phyloP scores from a whole-genome alignment of 352 stramenopile genomes.

The Phytopythium oedochilum region DNA sequence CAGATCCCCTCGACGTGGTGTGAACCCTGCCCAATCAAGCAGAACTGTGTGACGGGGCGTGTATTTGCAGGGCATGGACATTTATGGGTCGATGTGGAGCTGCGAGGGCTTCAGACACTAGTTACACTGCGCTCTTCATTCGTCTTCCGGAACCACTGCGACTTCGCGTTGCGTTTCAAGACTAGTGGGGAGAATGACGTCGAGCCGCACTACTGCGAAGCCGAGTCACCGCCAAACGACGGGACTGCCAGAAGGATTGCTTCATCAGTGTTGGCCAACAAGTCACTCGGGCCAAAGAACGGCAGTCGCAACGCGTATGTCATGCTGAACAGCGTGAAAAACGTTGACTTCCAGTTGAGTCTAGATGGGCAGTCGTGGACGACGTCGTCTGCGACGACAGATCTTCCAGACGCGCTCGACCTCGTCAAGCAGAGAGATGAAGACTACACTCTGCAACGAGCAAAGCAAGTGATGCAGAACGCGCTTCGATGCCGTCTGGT shows the following conservation, averaged over 20 bases:
- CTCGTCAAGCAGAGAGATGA: conserved; percentile 31
- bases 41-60: conserved; percentile 49
- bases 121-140: conserved; percentile 53
- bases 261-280: not conserved
- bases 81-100: conserved; percentile 62
- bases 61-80: conserved; percentile 50
- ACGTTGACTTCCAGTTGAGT: conserved; percentile 15
- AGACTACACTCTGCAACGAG: not conserved
- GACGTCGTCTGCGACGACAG: conserved; percentile 10
- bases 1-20: conserved; percentile 28
- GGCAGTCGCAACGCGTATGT: conserved; percentile 4
- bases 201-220: not conserved
- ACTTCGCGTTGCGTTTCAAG: conserved; percentile 31
- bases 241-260: no score
- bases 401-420: conserved; percentile 41
- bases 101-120: conserved; percentile 45
- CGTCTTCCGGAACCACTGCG: conserved; percentile 36
- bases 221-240: not conserved
- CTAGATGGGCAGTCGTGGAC: conserved; percentile 26
- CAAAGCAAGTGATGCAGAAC: not conserved
- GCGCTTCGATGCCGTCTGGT: not conserved
- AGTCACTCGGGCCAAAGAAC: not conserved
- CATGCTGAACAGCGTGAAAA: conserved; percentile 30
- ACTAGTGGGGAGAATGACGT: conserved; percentile 13
- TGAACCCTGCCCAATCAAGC: conserved; percentile 61